phyloP scores from a whole-genome alignment of 768 basidiomycete species.

The Amylocystis lapponica region DNA sequence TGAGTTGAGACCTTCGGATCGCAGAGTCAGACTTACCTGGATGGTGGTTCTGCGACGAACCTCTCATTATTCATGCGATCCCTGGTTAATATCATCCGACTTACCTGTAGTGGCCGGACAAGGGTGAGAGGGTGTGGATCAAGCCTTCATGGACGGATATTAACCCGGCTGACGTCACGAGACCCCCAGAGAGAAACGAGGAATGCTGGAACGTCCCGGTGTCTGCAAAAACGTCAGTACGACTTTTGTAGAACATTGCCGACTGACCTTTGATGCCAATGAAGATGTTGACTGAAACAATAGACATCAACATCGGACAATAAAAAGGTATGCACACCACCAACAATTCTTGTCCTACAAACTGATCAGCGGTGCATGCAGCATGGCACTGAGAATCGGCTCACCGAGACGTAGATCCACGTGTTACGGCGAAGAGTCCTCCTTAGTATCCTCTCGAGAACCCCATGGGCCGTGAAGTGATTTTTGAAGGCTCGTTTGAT shows the following conservation, averaged over 20 bases:
- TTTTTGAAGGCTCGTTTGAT: conserved; percentile 36
- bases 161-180: conserved; percentile 60
- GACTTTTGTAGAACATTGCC: neutral
- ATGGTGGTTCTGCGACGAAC: conserved; percentile 41
- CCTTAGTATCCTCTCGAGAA: conserved; percentile 46
- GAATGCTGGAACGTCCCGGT: conserved; percentile 65
- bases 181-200: conserved; percentile 50
- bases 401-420: conserved; percentile 64
- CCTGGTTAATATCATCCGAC: too few relatives aligned
- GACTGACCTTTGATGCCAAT: conserved; percentile 55
- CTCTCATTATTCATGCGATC: too few relatives aligned
- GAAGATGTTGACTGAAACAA: conserved; percentile 49
- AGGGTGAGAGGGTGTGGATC: conserved; percentile 55
- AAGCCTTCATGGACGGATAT: conserved; percentile 58
- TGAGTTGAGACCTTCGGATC: too few relatives aligned
- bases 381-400: conserved; percentile 15
- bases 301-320: neutral
- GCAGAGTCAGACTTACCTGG: conserved; percentile 28
- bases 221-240: conserved; percentile 8
- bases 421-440: conserved; percentile 57
- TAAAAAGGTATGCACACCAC: conserved; percentile 12
- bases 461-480: conserved; percentile 45
- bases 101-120: conserved; percentile 59
- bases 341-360: conserved; percentile 51
- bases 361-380: too few relatives aligned